Conservation (phyloP, 768 basidiomycete species). For the Termitomyces eurrhizus region DNA sequence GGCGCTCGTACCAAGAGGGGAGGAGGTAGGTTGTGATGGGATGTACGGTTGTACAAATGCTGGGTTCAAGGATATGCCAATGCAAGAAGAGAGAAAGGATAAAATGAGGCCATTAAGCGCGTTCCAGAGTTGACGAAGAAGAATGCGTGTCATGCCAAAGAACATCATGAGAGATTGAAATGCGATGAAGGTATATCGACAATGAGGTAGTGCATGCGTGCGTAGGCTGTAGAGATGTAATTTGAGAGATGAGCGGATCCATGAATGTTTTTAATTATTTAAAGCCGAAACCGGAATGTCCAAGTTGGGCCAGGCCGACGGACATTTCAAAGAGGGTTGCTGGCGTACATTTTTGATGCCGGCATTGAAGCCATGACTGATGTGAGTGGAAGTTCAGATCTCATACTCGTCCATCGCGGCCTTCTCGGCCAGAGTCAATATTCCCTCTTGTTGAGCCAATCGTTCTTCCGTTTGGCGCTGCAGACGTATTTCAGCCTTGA, state of each 20-base stretch:
- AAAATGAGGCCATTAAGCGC: background rate
- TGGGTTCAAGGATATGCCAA: conserved; percentile 12
- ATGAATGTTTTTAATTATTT: conserved; percentile 1
- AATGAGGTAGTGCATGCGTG: conserved; percentile 1
- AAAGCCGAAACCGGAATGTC: background rate
- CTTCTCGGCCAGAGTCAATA: conserved; percentile 5
- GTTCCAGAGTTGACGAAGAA: background rate
- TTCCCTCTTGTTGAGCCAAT: conserved; percentile 15
- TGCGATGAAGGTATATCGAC: conserved; percentile 7
- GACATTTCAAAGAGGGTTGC: background rate
- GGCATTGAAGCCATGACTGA: background rate
- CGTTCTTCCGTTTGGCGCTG: conserved; percentile 31
- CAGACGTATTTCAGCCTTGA: conserved; percentile 55
- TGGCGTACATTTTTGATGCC: background rate
- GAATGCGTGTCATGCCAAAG: conserved; percentile 1
- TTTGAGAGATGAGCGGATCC: conserved; percentile 9
- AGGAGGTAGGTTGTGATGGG: conserved; percentile 5
- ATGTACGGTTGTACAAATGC: conserved; percentile 13
- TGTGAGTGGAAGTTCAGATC: conserved; percentile 5
- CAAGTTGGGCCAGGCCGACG: conserved; percentile 5
- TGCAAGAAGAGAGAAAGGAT: conserved; percentile 4
- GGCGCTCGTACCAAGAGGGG: background rate
- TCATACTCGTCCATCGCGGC: conserved; percentile 10
- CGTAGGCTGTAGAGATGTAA: conserved; percentile 6
- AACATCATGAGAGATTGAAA: conserved; percentile 3